Base-by-base conservation (phyloP, 2,329 filamentous ascomycete genomes). In the Pseudocercospora fijiensis region DNA sequence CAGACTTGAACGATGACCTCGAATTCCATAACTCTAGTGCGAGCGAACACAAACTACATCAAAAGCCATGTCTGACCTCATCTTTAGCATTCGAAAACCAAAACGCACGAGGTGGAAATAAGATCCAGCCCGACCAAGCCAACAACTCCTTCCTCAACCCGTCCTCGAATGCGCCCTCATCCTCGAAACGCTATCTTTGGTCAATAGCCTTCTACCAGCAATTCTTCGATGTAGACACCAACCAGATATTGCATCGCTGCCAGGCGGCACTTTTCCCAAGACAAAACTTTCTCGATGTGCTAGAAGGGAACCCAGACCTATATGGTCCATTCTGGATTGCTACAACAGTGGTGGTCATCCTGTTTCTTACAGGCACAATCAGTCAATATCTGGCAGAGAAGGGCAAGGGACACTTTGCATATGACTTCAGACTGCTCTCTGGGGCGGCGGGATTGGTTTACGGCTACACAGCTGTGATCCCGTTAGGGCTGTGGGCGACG, bases 241-340 rank as follows among this genome's bases (percentile, higher is more conserved):
- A 86, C 65, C 91, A 95, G 59, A 93, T 99, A 20, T 81, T 97
- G 61, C 84, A 88, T 73, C 90, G 95, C 69, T 98, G 95, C 79
- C 88, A 88, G 78, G 90, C 92, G 1, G 89, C 94, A n/a, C 81
- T 98, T 43, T 96, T 90, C 78, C 95, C 95, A 52, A 88, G 92
- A 67, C 89, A 89, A 63, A 97, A 96, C 82, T 99, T 99, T 80
- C 88, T 99, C 67, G 95, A 99, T 75, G 92, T 98, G 37, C 85
- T 99, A 27, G 95, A 99, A 76, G 95, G 95, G 20, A 98, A 98
- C 77, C 91, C 95, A 0, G 95, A 99, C 75, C 82, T 99, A 33
- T 99, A 99, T 82, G 94, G 94, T 0, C 95, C 95, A 0, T 92
- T 98, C 76, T 99, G 95, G 95, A 98, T 99, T 79, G 95, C 95